Evolutionary conservation across 2,329 filamentous ascomycete species (phyloP).

Genomic region (Orbilia quercus): DNA sequence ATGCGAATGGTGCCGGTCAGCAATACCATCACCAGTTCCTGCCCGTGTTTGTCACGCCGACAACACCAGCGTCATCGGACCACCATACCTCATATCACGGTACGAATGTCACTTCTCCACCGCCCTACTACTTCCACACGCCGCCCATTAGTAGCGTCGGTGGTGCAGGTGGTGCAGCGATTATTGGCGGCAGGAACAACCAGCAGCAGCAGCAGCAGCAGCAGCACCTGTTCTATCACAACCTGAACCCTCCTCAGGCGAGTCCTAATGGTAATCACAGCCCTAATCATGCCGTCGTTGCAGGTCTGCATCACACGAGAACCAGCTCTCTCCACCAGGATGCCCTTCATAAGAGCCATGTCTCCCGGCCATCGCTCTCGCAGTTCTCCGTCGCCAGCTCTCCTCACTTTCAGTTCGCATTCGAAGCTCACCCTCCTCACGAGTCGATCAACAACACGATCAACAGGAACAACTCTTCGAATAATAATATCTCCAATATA

Average conservation of each 20-base stretch:
- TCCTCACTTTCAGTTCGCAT: constrained; percentile 51
- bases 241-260: constrained; percentile 17
- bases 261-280: constrained; percentile 39
- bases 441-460: constrained; percentile 28
- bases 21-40: constrained; percentile 55
- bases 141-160: constrained; percentile 52
- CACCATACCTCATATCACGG: constrained; percentile 56
- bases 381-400: constrained; percentile 48
- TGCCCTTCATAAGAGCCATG: constrained; percentile 48
- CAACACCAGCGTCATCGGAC: constrained; percentile 57
- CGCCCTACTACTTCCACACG: constrained; percentile 50
- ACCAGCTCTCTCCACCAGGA: constrained; percentile 30
- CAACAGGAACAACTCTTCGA: constrained; percentile 8
- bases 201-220: constrained; percentile 33
- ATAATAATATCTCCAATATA: not conserved
- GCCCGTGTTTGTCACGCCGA: constrained; percentile 55
- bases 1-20: constrained; percentile 18
- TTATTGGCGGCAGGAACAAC: constrained; percentile 1
- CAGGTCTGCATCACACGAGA: constrained; percentile 49
- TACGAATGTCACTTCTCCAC: constrained; percentile 48
- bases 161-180: constrained; percentile 51
- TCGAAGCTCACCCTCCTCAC: constrained; percentile 50
- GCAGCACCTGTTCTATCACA: constrained; percentile 32
- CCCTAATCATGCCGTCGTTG: constrained; percentile 30
- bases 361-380: constrained; percentile 35